These are phyloP conservation scores for Oropetium thomaeum DNA, from an alignment of 176 grass and related monocot species.

Conservation along the genomic window DNA sequence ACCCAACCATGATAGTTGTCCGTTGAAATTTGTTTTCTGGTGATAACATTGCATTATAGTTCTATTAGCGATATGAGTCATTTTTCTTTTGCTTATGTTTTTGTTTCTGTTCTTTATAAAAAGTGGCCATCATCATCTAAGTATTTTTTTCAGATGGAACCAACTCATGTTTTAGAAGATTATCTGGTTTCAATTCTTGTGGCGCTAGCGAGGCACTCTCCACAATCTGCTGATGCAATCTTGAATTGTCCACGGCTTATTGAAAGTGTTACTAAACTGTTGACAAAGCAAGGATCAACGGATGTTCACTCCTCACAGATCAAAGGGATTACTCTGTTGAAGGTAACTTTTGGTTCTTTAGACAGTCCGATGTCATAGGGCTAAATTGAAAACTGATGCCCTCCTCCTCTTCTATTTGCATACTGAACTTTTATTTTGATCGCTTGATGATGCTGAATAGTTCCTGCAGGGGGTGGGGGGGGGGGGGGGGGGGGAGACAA, in stretches of 20 bases:
- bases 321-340: slow-evolving; percentile 72
- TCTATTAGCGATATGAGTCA: background rate
- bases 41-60: background rate
- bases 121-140: slow-evolving; percentile 6
- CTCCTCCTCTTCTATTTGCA: background rate
- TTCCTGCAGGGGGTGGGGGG: background rate
- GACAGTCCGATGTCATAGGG: background rate
- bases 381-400: slow-evolving; percentile 14
- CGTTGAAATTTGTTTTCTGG: background rate
- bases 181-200: slow-evolving; percentile 78
- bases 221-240: slow-evolving; percentile 79
- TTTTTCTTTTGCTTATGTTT: slow-evolving; percentile 22
- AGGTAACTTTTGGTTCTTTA: slow-evolving; percentile 49
- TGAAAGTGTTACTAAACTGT: slow-evolving; percentile 65
- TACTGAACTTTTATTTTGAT: background rate
- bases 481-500: too few relatives aligned
- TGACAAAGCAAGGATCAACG: slow-evolving; percentile 51
- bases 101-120: slow-evolving; percentile 8
- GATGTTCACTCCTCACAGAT: slow-evolving; percentile 57
- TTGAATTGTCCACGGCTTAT: slow-evolving; percentile 71
- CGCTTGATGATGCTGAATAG: background rate
- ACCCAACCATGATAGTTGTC: background rate
- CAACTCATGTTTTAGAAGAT: slow-evolving; percentile 65
- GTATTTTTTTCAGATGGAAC: slow-evolving; percentile 69
- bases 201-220: slow-evolving; percentile 87